Percentiles rank a stretch among this genome's conserved stretches.
phyloP scores from a whole-genome alignment of 495 filamentous ascomycete genomes.

The Bryoglossum gracile region DNA sequence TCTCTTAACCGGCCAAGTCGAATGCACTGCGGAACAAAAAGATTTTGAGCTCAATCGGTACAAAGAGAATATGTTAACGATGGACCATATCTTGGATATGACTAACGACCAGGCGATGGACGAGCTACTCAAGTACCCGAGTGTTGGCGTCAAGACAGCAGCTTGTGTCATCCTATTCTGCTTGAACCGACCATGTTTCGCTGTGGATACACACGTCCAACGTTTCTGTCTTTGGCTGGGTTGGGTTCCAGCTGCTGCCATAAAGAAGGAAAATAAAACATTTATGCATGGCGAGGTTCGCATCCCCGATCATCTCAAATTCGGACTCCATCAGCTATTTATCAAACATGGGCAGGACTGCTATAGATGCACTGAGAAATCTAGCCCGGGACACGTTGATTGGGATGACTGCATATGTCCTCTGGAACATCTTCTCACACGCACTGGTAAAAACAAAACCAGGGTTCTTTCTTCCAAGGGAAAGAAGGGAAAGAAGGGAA shows the following conservation, averaged over 20 bases:
- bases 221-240: constrained; percentile 76
- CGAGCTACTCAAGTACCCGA: constrained; percentile 67
- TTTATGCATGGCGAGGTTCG: constrained; percentile 76
- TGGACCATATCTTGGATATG: constrained; percentile 71
- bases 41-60: constrained; percentile 37
- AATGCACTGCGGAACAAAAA: constrained; percentile 28
- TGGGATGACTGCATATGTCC: constrained; percentile 38
- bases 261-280: constrained; percentile 59
- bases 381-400: constrained; percentile 36
- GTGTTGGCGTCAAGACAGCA: constrained; percentile 88
- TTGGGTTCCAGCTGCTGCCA: constrained; percentile 65
- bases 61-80: constrained; percentile 50
- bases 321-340: constrained; percentile 78
- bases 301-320: constrained; percentile 82
- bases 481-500: not conserved
- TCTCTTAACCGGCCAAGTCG: constrained; percentile 27
- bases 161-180: constrained; percentile 81
- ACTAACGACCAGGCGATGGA: constrained; percentile 61
- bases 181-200: constrained; percentile 68
- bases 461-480: not conserved
- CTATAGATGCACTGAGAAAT: constrained; percentile 62
- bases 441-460: constrained; percentile 14
- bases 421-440: constrained; percentile 36
- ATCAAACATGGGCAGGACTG: constrained; percentile 82
- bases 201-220: constrained; percentile 81